These are phyloP conservation scores for Domatiomyces globalis DNA, from an alignment of 2,329 filamentous ascomycete species.

Conservation along the genomic window DNA sequence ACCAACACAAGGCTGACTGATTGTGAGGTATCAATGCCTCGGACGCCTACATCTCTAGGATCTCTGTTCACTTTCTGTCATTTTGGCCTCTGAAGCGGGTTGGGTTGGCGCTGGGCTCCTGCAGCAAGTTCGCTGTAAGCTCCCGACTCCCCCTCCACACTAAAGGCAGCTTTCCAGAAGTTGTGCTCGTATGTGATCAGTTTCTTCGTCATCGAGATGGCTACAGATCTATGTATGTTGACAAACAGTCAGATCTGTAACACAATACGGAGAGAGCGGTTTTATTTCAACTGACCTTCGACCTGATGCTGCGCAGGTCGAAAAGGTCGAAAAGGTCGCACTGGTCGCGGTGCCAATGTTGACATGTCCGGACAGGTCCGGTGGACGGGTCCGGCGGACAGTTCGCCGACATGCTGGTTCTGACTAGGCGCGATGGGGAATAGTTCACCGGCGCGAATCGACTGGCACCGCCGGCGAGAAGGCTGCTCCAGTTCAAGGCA, in stretches of 20 bases:
- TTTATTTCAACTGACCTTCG: too few relatives aligned
- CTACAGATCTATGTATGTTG: background rate
- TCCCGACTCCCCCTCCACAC: background rate
- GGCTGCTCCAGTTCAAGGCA: background rate
- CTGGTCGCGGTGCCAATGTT: too few relatives aligned
- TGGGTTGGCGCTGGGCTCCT: background rate
- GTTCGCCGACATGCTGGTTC: too few relatives aligned
- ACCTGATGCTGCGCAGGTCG: background rate
- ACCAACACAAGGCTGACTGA: background rate
- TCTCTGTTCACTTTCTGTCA: slow-evolving; percentile 10
- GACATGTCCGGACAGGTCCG: too few relatives aligned
- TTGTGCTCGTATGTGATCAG: background rate
- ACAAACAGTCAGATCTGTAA: too few relatives aligned
- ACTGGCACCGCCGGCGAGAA: background rate
- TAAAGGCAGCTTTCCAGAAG: background rate
- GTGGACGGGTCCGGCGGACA: too few relatives aligned
- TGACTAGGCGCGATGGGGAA: background rate
- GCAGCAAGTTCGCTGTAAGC: background rate
- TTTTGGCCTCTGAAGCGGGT: background rate
- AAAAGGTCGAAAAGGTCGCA: too few relatives aligned
- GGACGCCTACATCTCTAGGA: slow-evolving; percentile 13
- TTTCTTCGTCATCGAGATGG: background rate
- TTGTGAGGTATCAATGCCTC: slow-evolving; percentile 3
- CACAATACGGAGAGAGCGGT: too few relatives aligned
- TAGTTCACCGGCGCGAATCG: too few relatives aligned